A percentile compares a stretch with the other conserved stretches of the same genome.
Conservation (phyloP, 768 basidiomycete genomes). For the Hypholoma fasciculare region DNA sequence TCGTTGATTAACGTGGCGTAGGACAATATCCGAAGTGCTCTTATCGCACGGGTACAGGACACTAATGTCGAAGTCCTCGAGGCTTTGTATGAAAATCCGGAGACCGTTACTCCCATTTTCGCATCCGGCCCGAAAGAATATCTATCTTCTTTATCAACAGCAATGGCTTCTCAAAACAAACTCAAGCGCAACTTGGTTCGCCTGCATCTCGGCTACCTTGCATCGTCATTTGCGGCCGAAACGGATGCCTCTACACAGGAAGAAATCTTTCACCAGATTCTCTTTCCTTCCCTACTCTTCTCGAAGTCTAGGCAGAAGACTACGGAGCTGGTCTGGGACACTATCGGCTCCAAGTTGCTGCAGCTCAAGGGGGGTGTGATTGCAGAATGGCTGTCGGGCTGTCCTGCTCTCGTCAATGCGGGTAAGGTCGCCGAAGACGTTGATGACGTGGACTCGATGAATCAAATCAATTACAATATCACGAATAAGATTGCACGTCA, state of each 20-base stretch:
- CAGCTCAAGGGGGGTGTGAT: conserved; percentile 14
- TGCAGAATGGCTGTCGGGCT: conserved; percentile 58
- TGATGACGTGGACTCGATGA: conserved; percentile 44
- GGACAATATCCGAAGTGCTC: conserved; percentile 60
- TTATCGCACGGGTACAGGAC: conserved; percentile 73
- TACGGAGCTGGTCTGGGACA: conserved; percentile 69
- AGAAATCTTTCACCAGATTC: conserved; percentile 46
- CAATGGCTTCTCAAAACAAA: conserved; percentile 39
- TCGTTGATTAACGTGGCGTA: conserved; percentile 20
- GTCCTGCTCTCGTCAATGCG: conserved; percentile 41
- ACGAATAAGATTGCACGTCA: conserved; percentile 68
- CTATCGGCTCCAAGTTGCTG: conserved; percentile 39
- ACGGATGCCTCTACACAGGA: conserved; percentile 25
- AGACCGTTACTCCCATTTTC: conserved; percentile 45
- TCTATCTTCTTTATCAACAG: conserved; percentile 39
- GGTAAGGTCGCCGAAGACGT: conserved; percentile 32
- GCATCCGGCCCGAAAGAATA: conserved; percentile 42
- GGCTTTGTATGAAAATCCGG: conserved; percentile 60
- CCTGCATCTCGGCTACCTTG: conserved; percentile 59
- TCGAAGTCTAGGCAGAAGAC: conserved; percentile 73
- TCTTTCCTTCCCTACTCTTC: conserved; percentile 77
- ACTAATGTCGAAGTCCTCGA: conserved; percentile 59
- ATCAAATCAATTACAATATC: conserved; percentile 51
- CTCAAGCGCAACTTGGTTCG: conserved; percentile 53
- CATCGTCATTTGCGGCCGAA: conserved; percentile 39